Evolutionary conservation across 1,284 basidiomycete species (phyloP).

Genomic region (Afroboletus lepidellus): DNA sequence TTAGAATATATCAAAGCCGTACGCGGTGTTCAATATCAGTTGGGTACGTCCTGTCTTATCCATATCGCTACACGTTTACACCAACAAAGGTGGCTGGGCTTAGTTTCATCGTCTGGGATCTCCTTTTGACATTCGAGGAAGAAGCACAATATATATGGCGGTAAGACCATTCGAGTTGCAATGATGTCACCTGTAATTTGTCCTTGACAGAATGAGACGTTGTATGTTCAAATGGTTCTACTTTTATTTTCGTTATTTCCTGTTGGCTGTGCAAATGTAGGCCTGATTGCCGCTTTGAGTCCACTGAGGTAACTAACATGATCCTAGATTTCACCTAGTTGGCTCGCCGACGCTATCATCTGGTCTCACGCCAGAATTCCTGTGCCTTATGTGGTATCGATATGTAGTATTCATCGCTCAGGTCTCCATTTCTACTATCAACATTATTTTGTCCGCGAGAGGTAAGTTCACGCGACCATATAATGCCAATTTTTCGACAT

Average conservation of each 20-base stretch:
- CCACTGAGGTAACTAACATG: neutral
- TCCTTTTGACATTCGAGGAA: conserved; percentile 13
- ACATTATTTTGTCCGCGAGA: conserved; percentile 17
- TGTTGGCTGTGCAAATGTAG: conserved; percentile 18
- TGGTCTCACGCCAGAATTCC: conserved; percentile 1
- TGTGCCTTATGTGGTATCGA: conserved; percentile 17
- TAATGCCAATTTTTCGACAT: neutral
- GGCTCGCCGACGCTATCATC: conserved; percentile 15
- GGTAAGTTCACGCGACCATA: conserved; percentile 14
- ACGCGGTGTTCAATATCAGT: conserved; percentile 10
- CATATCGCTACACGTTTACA: neutral
- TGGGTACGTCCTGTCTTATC: conserved; percentile 5
- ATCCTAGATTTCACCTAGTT: conserved; percentile 13
- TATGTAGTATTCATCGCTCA: conserved; percentile 9
- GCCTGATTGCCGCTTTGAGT: neutral
- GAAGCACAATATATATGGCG: conserved; percentile 26
- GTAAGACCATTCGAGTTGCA: conserved; percentile 8
- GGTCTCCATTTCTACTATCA: conserved; percentile 6
- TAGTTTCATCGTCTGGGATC: conserved; percentile 20
- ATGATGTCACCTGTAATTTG: neutral
- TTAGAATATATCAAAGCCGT: conserved; percentile 6
- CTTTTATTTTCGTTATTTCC: conserved; percentile 22
- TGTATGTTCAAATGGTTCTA: conserved; percentile 22
- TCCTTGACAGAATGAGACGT: conserved; percentile 12
- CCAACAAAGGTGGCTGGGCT: conserved; percentile 15